Conservation (phyloP, 768 basidiomycete genomes). For the Macrolepiota fuliginosa region DNA sequence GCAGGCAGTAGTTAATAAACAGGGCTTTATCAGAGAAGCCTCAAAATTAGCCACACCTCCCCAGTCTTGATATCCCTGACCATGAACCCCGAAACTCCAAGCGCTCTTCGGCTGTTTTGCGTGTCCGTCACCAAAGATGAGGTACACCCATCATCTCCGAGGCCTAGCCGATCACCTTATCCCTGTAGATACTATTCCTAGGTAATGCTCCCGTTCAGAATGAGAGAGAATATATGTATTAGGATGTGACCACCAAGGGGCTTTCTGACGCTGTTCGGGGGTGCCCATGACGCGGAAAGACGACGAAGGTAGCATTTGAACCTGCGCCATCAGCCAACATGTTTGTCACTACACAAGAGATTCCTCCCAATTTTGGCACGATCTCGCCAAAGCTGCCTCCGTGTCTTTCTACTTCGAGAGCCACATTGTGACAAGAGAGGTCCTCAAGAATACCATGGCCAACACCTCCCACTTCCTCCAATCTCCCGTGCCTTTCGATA, state of each 20-base stretch:
- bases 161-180: neutral
- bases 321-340: slow-evolving; percentile 31
- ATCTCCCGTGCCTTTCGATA: slow-evolving; percentile 27
- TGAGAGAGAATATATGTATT: slow-evolving; percentile 26
- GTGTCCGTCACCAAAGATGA: neutral
- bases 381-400: slow-evolving; percentile 29
- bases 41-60: too few species aligned
- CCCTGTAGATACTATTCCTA: neutral
- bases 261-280: slow-evolving; percentile 30
- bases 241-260: slow-evolving; percentile 29
- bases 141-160: neutral
- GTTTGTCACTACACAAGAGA: slow-evolving; percentile 24
- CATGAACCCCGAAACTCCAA: neutral
- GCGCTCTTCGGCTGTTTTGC: neutral
- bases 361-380: slow-evolving; percentile 27
- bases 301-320: slow-evolving; percentile 25
- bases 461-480: slow-evolving; percentile 37
- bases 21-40: neutral
- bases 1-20: neutral
- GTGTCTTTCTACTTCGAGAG: slow-evolving; percentile 34
- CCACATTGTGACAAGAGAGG: slow-evolving; percentile 25
- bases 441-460: slow-evolving; percentile 29
- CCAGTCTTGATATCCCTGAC: neutral
- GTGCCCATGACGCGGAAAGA: slow-evolving; percentile 28
- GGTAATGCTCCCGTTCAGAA: slow-evolving; percentile 14